Evolutionary conservation across 2,329 filamentous ascomycete species (phyloP).

Genomic region (Paracorniculantispora psalliotae): DNA sequence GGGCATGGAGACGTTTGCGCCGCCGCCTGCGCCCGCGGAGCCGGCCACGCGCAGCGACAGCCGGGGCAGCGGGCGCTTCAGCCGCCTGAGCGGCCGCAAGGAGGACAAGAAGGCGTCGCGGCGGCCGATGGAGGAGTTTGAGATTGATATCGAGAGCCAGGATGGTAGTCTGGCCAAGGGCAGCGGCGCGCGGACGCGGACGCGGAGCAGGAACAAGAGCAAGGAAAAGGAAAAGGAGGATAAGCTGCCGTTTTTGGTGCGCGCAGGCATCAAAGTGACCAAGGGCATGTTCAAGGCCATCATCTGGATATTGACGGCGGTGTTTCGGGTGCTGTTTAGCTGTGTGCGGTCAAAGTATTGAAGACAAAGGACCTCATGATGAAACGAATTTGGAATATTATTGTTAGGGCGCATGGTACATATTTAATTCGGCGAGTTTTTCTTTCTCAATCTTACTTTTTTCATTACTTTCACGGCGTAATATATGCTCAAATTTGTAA

Average conservation of each 20-base stretch:
- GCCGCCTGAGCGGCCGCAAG: slow-evolving; percentile 25
- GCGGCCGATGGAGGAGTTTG: slow-evolving; percentile 51
- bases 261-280: slow-evolving; percentile 45
- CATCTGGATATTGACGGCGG: slow-evolving; percentile 53
- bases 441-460: not conserved
- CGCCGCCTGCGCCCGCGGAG: slow-evolving; percentile 41
- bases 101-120: slow-evolving; percentile 26
- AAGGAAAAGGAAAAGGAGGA: slow-evolving; percentile 38
- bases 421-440: not conserved
- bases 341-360: slow-evolving; percentile 43
- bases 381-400: not conserved
- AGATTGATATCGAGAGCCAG: slow-evolving; percentile 60
- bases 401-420: slow-evolving; percentile 2
- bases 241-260: slow-evolving; percentile 45
- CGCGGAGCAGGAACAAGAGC: slow-evolving; percentile 27
- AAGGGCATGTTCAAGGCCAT: slow-evolving; percentile 52
- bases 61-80: slow-evolving; percentile 19
- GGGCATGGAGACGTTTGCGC: slow-evolving; percentile 51
- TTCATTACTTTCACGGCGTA: no score
- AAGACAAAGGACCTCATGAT: slow-evolving; percentile 10
- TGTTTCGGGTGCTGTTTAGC: slow-evolving; percentile 47
- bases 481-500: no score
- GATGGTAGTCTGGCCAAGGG: slow-evolving; percentile 37
- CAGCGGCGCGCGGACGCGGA: not conserved
- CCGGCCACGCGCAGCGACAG: slow-evolving; percentile 16